A percentile compares a stretch with the other conserved stretches of the same genome.
Evolutionary conservation across 768 basidiomycete species (phyloP).

Genomic region (Ramaria rubella): DNA sequence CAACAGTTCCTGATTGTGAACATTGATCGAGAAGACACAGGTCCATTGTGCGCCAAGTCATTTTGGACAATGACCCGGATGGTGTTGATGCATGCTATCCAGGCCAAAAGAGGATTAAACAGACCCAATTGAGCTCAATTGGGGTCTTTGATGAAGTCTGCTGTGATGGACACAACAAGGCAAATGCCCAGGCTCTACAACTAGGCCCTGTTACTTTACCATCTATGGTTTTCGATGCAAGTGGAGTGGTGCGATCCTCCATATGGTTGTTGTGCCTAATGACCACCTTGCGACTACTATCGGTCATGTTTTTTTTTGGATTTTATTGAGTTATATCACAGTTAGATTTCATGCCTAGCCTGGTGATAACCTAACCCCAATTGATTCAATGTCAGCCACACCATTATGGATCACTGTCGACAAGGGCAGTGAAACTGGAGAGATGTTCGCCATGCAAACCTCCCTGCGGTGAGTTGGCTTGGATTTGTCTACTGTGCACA

Average conservation of each 20-base stretch:
- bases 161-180: not conserved
- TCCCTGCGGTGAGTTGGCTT: constrained; percentile 2
- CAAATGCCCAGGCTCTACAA: not conserved
- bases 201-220: not conserved
- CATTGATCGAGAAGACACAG: not conserved
- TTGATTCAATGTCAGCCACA: not conserved
- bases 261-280: constrained; percentile 23
- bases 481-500: not conserved
- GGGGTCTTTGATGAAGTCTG: not conserved
- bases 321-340: constrained; percentile 19
- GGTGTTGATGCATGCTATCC: not conserved
- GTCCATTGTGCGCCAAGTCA: not conserved
- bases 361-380: not conserved
- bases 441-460: constrained; percentile 4
- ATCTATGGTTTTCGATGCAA: constrained; percentile 26
- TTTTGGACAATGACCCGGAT: not conserved
- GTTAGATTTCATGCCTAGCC: constrained; percentile 16
- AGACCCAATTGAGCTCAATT: not conserved
- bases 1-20: not conserved
- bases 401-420: not conserved
- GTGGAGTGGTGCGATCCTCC: constrained; percentile 17
- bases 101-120: not conserved
- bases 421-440: not conserved
- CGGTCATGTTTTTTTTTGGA: constrained; percentile 31
- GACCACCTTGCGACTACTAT: constrained; percentile 18